phyloP scores from a whole-genome alignment of 83 land plant genomes.

The Picea mariana region DNA sequence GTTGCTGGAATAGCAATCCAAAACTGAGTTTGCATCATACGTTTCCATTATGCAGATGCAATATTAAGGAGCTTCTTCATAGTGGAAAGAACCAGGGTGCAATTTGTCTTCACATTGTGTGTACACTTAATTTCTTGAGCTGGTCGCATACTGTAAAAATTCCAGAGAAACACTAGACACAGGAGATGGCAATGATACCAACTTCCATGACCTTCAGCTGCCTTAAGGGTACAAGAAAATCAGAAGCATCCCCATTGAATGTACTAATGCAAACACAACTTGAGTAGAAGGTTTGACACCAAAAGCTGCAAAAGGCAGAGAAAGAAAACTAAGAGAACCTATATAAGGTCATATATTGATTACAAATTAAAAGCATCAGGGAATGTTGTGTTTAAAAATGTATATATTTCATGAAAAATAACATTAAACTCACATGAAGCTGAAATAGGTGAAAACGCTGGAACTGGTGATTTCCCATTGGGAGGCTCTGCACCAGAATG shows the following conservation, averaged over 20 bases:
- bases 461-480: not conserved
- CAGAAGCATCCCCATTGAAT: not conserved
- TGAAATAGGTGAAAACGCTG: constrained; percentile 1
- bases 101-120: not conserved
- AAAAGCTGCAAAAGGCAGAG: constrained; percentile 7
- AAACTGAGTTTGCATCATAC: constrained; percentile 14
- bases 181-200: not conserved
- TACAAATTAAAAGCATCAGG: no score
- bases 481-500: constrained; percentile 19
- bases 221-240: constrained; percentile 1
- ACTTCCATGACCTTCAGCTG: not conserved
- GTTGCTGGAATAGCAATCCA: constrained; percentile 8
- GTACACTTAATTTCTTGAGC: not conserved
- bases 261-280: not conserved
- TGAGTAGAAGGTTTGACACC: not conserved
- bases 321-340: not conserved
- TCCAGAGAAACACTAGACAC: not conserved
- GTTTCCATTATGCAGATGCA: constrained; percentile 8
- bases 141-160: not conserved
- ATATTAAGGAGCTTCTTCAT: constrained; percentile 4
- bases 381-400: no score
- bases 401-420: not conserved
- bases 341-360: no score
- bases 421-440: constrained; percentile 31
- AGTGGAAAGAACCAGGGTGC: not conserved